Percentiles rank a stretch among this genome's conserved stretches.
Conservation (phyloP, 164 flowering plant species). For the Berberis vulgaris region DNA sequence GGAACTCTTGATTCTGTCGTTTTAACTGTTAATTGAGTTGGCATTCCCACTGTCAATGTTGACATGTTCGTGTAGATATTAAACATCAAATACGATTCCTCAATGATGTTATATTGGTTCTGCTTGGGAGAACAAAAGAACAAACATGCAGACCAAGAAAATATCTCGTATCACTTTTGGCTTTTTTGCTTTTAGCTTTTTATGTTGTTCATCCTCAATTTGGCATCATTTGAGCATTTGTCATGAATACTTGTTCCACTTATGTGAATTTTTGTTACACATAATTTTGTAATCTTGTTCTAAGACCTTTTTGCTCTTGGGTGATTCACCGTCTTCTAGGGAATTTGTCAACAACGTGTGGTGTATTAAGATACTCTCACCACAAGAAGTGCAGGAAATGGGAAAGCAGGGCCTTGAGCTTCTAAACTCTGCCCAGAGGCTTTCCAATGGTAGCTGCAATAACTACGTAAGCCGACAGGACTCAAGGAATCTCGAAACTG, state of each 20-base stretch:
- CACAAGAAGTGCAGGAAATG: slow-evolving; percentile 85
- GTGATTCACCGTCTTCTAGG: slow-evolving; percentile 32
- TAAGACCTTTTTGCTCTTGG: not conserved
- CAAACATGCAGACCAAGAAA: too few species aligned
- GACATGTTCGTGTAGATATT: too few species aligned
- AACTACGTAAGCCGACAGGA: slow-evolving; percentile 45
- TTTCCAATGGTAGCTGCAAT: slow-evolving; percentile 46
- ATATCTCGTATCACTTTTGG: not conserved
- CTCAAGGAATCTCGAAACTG: slow-evolving; percentile 47
- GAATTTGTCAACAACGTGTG: slow-evolving; percentile 87
- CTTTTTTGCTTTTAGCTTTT: not conserved
- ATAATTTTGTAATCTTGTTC: not conserved
- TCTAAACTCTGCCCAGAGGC: slow-evolving; percentile 56
- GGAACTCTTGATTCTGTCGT: too few species aligned
- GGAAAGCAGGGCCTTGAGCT: slow-evolving; percentile 65
- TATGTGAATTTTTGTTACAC: too few species aligned
- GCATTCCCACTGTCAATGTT: too few species aligned
- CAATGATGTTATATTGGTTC: too few species aligned
- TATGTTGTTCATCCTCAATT: too few species aligned
- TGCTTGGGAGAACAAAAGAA: too few species aligned
- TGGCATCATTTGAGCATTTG: too few species aligned
- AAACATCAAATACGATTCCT: too few species aligned
- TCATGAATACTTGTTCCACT: too few species aligned
- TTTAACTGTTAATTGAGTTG: too few species aligned
- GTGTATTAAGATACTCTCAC: slow-evolving; percentile 95